A percentile compares a stretch with the other conserved stretches of the same genome.
phyloP scores from a whole-genome alignment of 805 yeast species.

The Candida dajiaensis region DNA sequence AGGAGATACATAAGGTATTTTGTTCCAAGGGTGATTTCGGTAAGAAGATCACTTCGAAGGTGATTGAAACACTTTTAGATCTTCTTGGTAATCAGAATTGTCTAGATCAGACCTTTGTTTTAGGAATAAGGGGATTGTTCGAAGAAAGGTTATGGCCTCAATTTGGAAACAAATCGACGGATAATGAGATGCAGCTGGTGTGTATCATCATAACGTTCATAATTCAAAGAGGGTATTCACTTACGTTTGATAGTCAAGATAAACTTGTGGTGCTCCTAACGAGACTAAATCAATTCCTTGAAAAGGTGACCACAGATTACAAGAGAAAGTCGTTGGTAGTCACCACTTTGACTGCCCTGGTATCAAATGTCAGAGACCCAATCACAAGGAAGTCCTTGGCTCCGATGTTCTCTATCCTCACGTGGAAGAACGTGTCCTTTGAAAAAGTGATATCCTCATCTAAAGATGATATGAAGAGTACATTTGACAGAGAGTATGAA shows the following conservation, averaged over 20 bases:
- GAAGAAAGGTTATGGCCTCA: neutral
- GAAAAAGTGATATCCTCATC: neutral
- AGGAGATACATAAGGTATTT: neutral
- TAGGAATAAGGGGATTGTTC: neutral
- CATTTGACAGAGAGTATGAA: constrained; percentile 1
- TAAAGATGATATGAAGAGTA: neutral
- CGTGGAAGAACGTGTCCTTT: constrained; percentile 9
- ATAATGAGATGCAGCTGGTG: constrained; percentile 5
- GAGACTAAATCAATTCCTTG: constrained; percentile 14
- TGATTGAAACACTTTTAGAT: neutral
- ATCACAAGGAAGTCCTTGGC: constrained; percentile 4
- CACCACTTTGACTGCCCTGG: constrained; percentile 2
- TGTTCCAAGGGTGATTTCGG: neutral
- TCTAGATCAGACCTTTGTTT: neutral
- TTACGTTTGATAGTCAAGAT: constrained; percentile 2
- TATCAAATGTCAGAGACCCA: neutral
- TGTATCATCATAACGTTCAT: neutral
- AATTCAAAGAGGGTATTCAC: neutral
- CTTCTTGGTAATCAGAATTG: neutral
- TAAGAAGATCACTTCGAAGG: neutral
- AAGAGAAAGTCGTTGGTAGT: constrained; percentile 2
- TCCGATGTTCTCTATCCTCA: constrained; percentile 16
- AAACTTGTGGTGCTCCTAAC: constrained; percentile 6
- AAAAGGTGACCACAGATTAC: constrained; percentile 3
- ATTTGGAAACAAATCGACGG: constrained; percentile 4